Base-by-base conservation (phyloP, 257 asterid genomes). In the Marsdenia floribunda region DNA sequence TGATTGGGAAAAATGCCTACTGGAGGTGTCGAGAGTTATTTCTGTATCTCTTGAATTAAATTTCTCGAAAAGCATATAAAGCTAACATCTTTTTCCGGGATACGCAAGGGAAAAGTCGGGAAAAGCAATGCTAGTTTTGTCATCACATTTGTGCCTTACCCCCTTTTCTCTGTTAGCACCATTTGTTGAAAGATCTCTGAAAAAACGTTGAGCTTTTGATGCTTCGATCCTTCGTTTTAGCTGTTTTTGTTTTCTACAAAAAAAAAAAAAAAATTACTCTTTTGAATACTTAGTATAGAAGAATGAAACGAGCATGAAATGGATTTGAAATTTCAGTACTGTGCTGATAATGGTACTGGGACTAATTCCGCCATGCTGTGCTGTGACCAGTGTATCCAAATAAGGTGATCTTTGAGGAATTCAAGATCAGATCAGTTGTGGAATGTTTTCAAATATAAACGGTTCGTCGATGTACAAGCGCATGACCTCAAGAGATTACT, bases 401-500 rank as follows among this genome's bases (percentile, higher is more conserved):
- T 68, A 78, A 29, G 78, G 79, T 54, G 61, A 73, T 78, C 71
- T 81, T 37, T 26, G 61, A 6, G 47, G 72, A 47, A 24, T 19
- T 29, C 75, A 65, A 76, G 77, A 61, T 72, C 12, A 76, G 60
- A 35, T 44, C 65, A 74, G 78, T 72, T 49, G 67, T 73, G 86
- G 79, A 58, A 86, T 91, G 96, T 80, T 73, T 55, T 86, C 86
- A 57, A 79, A 78, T 71, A 75, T 83, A 19, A 74, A 70, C 7
- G 82, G 82, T 84, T 81, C 89, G 11, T 78, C 91, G 0, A 84
- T 85, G 79, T 82, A 85, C 81, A 87, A 90, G 81, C 88, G 93
- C 49, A 80, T 80, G 89, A 84, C 81, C 49, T 76, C 89, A 26
- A 86, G 80, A 76, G 96, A 91, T 63, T 76, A 74, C 73, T 63